phyloP scores from a whole-genome alignment of 495 filamentous ascomycete genomes.

The Trichoderma asperelloides region DNA sequence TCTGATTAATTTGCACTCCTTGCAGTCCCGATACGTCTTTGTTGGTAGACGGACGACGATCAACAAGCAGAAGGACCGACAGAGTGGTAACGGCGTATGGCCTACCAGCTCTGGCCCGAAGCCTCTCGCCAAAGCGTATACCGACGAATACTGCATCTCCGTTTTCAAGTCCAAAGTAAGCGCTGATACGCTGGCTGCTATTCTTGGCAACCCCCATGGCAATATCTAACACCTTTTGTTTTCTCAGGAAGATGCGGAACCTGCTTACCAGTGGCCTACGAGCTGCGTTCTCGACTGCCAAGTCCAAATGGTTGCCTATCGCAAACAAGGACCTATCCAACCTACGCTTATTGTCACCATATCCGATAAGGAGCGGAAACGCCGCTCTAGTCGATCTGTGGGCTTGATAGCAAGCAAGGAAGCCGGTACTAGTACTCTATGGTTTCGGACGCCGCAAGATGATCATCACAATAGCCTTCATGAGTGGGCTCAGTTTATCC shows the following conservation, averaged over 20 bases:
- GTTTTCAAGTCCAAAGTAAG: constrained; percentile 48
- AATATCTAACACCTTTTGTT: background rate
- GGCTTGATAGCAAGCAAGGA: constrained; percentile 37
- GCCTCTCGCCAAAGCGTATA: constrained; percentile 13
- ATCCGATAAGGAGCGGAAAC: constrained; percentile 44
- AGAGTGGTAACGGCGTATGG: constrained; percentile 14
- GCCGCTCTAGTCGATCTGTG: constrained; percentile 47
- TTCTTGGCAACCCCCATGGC: background rate
- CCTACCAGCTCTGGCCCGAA: constrained; percentile 9
- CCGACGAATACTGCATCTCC: constrained; percentile 38
- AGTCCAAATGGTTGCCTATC: constrained; percentile 42
- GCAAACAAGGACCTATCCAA: constrained; percentile 41
- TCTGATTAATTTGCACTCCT: background rate
- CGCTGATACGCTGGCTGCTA: background rate
- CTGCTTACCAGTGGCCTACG: constrained; percentile 36
- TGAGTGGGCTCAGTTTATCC: constrained; percentile 38
- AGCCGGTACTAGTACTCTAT: constrained; percentile 28
- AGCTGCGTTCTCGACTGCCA: constrained; percentile 42
- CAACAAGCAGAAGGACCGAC: constrained; percentile 13
- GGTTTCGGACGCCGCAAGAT: constrained; percentile 30
- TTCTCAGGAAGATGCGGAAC: constrained; percentile 6
- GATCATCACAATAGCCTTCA: constrained; percentile 30
- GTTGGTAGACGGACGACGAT: constrained; percentile 25
- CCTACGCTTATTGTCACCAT: constrained; percentile 44
- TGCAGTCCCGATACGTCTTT: constrained; percentile 39